Base-by-base conservation (phyloP, 140 eudicot species). In the Anethum foeniculum region DNA sequence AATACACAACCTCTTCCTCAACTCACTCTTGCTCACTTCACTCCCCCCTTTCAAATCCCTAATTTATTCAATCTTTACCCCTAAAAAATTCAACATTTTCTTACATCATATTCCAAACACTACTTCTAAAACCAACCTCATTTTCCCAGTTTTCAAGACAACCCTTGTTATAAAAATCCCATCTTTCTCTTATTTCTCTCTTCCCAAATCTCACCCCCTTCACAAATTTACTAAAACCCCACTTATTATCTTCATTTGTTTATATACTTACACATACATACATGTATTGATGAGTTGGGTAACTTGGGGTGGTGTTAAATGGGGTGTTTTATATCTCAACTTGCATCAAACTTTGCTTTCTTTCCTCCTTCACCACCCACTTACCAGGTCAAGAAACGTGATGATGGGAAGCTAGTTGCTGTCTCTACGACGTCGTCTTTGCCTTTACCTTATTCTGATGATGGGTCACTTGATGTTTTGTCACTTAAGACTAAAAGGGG, bases 401-500 rank as follows among this genome's bases (percentile, higher is more conserved):
- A 62, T 44, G 93, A 87, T 74, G 89, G 87, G 51, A 80, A 68
- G 21, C 78, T 81, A 0, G 62, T 80, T 8, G 90, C 90, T 19
- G 90, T 85, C 74, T 88, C 88, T 54, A 58, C 90, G 19, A 68
- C 90, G 77, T 64, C 87, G 78, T 51, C 87, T 51, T 54, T 73
- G 52, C 87, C 90, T 9, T 76, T 89, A 7, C 87, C 86, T 80
- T 71, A 58, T 76, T 86, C 83, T 36, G 88, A 74, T 23, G 88
- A 58, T 21, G 81, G 83, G 16, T 89, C 89, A 2, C 88, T 94
- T 69, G 97, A 94, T 82, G 94, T 94, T 13, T 81, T 90, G 79
- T 85, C 84, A 34, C 46, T 94, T 56, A 80, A 83, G 71, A 94
- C 98, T 10, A 92, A 90, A 82, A 92, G 87, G 81, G 97, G 98